Evolutionary conservation across 345 rosid species (phyloP), one percentile per base, ranked within the genome.

Genomic region (Psidium guajava): DNA sequence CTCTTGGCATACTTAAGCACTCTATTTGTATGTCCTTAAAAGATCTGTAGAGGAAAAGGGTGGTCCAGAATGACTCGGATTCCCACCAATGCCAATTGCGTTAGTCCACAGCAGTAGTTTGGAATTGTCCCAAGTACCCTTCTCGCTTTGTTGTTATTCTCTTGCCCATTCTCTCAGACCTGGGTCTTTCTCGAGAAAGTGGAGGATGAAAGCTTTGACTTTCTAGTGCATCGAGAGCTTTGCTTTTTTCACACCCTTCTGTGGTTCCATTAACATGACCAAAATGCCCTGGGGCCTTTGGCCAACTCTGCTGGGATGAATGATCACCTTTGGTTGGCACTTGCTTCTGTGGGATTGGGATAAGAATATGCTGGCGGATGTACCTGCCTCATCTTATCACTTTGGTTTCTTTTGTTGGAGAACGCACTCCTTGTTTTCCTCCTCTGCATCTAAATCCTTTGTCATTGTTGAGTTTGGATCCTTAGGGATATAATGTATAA

Each of bases 1-100:
- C 21, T 69, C 13, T 20, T 0, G 47, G 77, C 1, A 8, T 9
- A 40, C 47, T 69, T 4, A 11, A 24, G 47, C 36, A 36, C 47
- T 69, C 77, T 69, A 69, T 18, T 54, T 27, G 69, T 49, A 40
- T n/a, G 54, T 24, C 74, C 61, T 47, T 5, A 83, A 58, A 83
- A 69, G 85, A 40, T 51, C 52, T 57, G 53, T 7, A 13, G 83
- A 55, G 64, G 59, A 74, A 82, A 57, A 59, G 47, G 28, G 64
- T 44, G 64, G 52, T 32, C 74, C n/a, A 81, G 77, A 83, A 54
- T 91, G 90, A 88, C 82, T 74, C 36, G 89, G 88, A 90, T 85
- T 54, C 86, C 84, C 90, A 87, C 88, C 59, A 84, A 54, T 58
- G 82, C 84, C 83, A 86, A 77, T 89, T 44, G 89, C 89, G 90